These are phyloP conservation scores for Daldinia decipiens DNA, from an alignment of 495 filamentous ascomycete species.

Conservation along the genomic window DNA sequence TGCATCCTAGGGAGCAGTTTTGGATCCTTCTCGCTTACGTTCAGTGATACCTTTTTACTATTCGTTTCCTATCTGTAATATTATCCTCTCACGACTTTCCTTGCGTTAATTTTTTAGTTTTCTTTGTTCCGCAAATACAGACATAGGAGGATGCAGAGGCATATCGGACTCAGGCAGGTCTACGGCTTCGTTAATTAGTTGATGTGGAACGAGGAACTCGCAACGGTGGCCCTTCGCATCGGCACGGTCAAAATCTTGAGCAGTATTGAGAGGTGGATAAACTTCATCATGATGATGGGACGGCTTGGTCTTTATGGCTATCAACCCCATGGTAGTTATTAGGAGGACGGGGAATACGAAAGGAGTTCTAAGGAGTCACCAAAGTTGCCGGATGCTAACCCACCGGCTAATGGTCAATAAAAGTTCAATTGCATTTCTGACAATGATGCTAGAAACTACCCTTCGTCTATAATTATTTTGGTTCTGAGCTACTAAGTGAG, in stretches of 20 bases:
- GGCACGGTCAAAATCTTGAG: conserved; percentile 24
- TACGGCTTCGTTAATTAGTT: conserved; percentile 40
- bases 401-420: conserved; percentile 42
- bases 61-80: conserved; percentile 35
- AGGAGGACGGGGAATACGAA: conserved; percentile 38
- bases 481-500: not conserved
- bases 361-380: conserved; percentile 44
- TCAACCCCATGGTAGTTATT: conserved; percentile 26
- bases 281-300: conserved; percentile 27
- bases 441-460: conserved; percentile 16
- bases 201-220: conserved; percentile 33
- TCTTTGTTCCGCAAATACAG: conserved; percentile 17
- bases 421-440: conserved; percentile 41
- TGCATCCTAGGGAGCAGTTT: conserved; percentile 23
- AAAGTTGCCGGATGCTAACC: conserved; percentile 20
- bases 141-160: conserved; percentile 27
- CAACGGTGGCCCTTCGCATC: conserved; percentile 23
- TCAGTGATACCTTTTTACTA: conserved; percentile 28
- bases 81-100: conserved; percentile 38
- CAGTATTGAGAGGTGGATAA: conserved; percentile 27
- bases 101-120: conserved; percentile 22
- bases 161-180: conserved; percentile 30
- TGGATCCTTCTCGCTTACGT: conserved; percentile 1
- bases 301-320: conserved; percentile 38
- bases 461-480: conserved; percentile 11